These are phyloP conservation scores for Alternaria brassicicola DNA, from an alignment of 2,329 filamentous ascomycete genomes.

Conservation along the genomic window DNA sequence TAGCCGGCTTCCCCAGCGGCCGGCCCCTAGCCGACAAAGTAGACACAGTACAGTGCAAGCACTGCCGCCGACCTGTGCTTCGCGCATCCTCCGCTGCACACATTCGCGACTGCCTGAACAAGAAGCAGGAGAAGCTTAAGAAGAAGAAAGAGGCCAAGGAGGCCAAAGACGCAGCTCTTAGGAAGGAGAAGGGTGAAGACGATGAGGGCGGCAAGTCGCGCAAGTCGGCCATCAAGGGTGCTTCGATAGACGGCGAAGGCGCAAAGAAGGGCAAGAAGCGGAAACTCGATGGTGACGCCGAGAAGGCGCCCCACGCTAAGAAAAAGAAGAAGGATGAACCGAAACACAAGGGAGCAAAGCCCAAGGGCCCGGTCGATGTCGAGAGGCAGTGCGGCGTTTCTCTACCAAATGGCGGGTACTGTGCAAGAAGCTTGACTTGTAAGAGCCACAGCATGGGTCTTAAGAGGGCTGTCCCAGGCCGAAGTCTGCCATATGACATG, in stretches of 20 bases:
- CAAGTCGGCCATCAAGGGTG: slow-evolving; percentile 51
- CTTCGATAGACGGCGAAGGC: slow-evolving; percentile 45
- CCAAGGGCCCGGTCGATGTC: slow-evolving; percentile 91
- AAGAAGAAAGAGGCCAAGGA: slow-evolving; percentile 69
- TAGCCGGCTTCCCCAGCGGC: slow-evolving; percentile 80
- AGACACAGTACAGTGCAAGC: slow-evolving; percentile 83
- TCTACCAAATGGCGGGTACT: slow-evolving; percentile 82
- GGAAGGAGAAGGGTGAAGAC: slow-evolving; percentile 55
- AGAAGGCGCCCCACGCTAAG: slow-evolving; percentile 76
- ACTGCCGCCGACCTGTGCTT: slow-evolving; percentile 88
- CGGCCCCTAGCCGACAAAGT: slow-evolving; percentile 79
- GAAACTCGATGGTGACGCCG: slow-evolving; percentile 63
- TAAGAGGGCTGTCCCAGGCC: slow-evolving; percentile 84
- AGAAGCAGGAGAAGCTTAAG: slow-evolving; percentile 72
- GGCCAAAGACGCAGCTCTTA: slow-evolving; percentile 56
- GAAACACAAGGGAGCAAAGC: slow-evolving; percentile 81
- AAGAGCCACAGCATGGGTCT: slow-evolving; percentile 96
- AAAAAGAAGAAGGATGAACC: slow-evolving; percentile 97
- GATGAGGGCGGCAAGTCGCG: slow-evolving; percentile 51
- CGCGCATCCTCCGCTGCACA: slow-evolving; percentile 77
- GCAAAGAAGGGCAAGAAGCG: slow-evolving; percentile 56
- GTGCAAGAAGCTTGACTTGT: slow-evolving; percentile 87
- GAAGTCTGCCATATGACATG: slow-evolving; percentile 91
- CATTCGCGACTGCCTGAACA: slow-evolving; percentile 80
- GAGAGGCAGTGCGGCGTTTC: slow-evolving; percentile 92